Percentiles rank a stretch among this genome's conserved stretches.
phyloP scores from a whole-genome alignment of 352 stramenopile genomes.

The Phytophthora chlamydospora region DNA sequence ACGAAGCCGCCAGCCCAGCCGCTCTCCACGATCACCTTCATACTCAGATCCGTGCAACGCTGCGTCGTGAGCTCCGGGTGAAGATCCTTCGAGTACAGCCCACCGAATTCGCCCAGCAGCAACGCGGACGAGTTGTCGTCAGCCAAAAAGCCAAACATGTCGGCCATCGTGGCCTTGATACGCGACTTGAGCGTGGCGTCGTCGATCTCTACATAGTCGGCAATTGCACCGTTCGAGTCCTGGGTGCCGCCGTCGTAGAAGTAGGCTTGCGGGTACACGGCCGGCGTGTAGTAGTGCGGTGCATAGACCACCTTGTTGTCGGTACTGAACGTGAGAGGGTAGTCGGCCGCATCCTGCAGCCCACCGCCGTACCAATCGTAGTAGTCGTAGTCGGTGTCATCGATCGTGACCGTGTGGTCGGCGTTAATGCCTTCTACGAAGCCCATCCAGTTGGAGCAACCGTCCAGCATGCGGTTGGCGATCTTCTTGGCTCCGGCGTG shows the following conservation, averaged over 20 bases:
- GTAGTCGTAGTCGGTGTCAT: slow-evolving; percentile 53
- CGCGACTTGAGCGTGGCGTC: slow-evolving; percentile 49
- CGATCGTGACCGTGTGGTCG: slow-evolving; percentile 51
- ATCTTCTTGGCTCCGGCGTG: slow-evolving; percentile 52
- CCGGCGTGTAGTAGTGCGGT: slow-evolving; percentile 76
- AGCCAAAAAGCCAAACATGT: slow-evolving; percentile 77
- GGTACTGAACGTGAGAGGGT: slow-evolving; percentile 51
- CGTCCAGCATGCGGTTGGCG: slow-evolving; percentile 64
- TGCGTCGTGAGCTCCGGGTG: slow-evolving; percentile 54
- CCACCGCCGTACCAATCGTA: slow-evolving; percentile 75
- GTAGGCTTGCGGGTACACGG: slow-evolving; percentile 64
- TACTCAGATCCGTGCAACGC: slow-evolving; percentile 54
- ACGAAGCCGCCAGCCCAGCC: slow-evolving; percentile 61
- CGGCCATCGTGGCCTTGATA: slow-evolving; percentile 59
- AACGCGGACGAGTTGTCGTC: slow-evolving; percentile 55
- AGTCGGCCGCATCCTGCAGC: slow-evolving; percentile 46
- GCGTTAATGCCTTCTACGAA: slow-evolving; percentile 75
- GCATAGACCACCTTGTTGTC: slow-evolving; percentile 79
- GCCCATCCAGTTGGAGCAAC: slow-evolving; percentile 68
- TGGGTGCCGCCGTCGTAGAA: slow-evolving; percentile 57
- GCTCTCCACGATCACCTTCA: slow-evolving; percentile 48
- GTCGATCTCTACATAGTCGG: slow-evolving; percentile 59
- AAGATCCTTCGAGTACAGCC: slow-evolving; percentile 56
- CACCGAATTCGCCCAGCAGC: slow-evolving; percentile 64
- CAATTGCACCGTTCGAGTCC: slow-evolving; percentile 33